phyloP scores from a whole-genome alignment of 352 stramenopile species.

The Phytopythium mirpurense region DNA sequence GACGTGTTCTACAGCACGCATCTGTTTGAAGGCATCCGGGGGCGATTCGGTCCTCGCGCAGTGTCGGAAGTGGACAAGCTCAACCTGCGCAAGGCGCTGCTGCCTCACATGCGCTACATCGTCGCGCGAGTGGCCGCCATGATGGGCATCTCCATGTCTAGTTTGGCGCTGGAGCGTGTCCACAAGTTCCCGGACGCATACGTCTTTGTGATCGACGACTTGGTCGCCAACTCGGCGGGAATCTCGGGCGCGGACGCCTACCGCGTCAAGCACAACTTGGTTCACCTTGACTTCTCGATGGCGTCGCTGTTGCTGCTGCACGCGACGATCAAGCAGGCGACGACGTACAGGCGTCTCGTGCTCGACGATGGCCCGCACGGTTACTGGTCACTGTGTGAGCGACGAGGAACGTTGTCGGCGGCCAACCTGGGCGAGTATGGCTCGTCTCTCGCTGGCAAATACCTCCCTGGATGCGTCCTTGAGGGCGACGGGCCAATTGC shows the following conservation, averaged over 20 bases:
- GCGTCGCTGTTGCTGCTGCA: slow-evolving; percentile 77
- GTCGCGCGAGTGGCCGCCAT: slow-evolving; percentile 45
- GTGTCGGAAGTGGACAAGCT: slow-evolving; percentile 76
- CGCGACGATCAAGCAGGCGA: slow-evolving; percentile 68
- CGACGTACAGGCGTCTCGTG: slow-evolving; percentile 78
- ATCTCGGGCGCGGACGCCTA: slow-evolving; percentile 21
- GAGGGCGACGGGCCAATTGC: slow-evolving; percentile 71
- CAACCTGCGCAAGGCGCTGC: slow-evolving; percentile 55
- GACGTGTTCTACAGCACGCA: slow-evolving; percentile 70
- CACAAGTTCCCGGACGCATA: slow-evolving; percentile 54
- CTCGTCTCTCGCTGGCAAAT: slow-evolving; percentile 41
- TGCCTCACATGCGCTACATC: slow-evolving; percentile 46
- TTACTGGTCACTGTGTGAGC: slow-evolving; percentile 87
- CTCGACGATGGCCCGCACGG: slow-evolving; percentile 55
- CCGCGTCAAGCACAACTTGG: slow-evolving; percentile 81
- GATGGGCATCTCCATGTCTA: slow-evolving; percentile 48
- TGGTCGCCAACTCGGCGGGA: slow-evolving; percentile 14
- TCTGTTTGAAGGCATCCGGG: slow-evolving; percentile 66
- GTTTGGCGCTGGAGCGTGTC: slow-evolving; percentile 36
- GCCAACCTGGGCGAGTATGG: slow-evolving; percentile 65
- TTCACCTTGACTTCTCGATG: slow-evolving; percentile 84
- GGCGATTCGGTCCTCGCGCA: slow-evolving; percentile 59
- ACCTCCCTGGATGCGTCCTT: slow-evolving; percentile 52
- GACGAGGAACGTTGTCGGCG: slow-evolving; percentile 59
- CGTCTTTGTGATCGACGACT: slow-evolving; percentile 72